Evolutionary conservation across 129 eudicot species (phyloP), one percentile per base, ranked within the genome.

Genomic region (Flaveria linearis): DNA sequence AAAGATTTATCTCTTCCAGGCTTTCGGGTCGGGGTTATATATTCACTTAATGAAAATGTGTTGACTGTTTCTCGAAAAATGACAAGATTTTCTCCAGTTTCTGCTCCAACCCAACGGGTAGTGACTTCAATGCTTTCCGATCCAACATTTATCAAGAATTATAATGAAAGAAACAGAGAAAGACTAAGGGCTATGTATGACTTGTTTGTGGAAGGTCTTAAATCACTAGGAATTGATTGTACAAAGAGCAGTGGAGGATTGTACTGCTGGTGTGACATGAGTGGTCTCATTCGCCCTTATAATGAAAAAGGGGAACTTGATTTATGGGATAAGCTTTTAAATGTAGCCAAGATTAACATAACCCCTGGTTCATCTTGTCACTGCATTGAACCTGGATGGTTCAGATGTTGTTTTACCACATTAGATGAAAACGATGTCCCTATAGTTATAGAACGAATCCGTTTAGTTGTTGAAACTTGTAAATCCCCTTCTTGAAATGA

Each of bases 311-410:
- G 97, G 46, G 99, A 95, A 76, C 90, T 91, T 69, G 96, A 88
- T 64, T 69, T 95, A 11, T 91, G 97, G 96, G 96, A 91, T 9
- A 95, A 89, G 69, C 83, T 91, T n/a, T 80, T 91, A 68, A 91
- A 80, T 82, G 81, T 82, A 60, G 99, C 84, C 10, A 95, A 95
- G 82, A 77, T 95, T 50, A 95, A 95, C 57, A 67, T 78, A 45
- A 91, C 89, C 60, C 99, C 97, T n/a, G 99, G 99, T n/a, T 95
- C 92, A 7, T 86, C 96, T 36, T 95, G 93, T 67, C 99, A 95
- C 71, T 95, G 97, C 73, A 88, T 89, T 57, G 99, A 95, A 84
- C 99, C 99, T 28, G 99, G 99, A 74, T 95, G 97, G 99, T 95
- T 95, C 75, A 87, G 99, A 71, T 89, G 88, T 72, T 95, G 99